Base-by-base conservation (phyloP, 768 basidiomycete species). In the Collybia sp. region DNA sequence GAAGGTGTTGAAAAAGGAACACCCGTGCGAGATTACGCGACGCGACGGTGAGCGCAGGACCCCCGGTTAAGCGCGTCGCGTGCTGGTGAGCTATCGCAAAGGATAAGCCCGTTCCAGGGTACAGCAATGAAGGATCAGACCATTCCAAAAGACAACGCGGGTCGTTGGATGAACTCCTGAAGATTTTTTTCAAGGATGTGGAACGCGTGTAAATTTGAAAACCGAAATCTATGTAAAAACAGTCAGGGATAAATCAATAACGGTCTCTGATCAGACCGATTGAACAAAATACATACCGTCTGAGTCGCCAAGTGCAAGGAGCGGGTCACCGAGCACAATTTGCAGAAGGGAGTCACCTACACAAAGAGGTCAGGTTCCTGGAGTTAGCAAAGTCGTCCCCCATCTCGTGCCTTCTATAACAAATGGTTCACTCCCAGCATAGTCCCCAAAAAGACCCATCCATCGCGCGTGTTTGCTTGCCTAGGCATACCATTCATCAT, bases 371-470 rank as follows among this genome's bases (percentile, higher is more conserved):
- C 50, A 5, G 57, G 4, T 15, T 20, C 16, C 41, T 39, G 39
- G 10, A 37, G 43, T 13, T 11, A 18, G 19, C 16, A 15, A 35
- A 40, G 42, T 8, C 33, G 15, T 51, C 57, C 4, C 8, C 25
- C 4, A 25, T 25, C 8, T 25, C 25, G 32, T 57, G 79, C 83
- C 83, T 58, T 85, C 82, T 47, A 87, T 66, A 34, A 85, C 54
- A 54, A 87, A 87, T 12, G 71, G 70, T 55, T 87, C 85, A 32
- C 57, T 72, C 1, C 85, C 85, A 16, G 80, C 83, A 58, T 84
- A 86, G 55, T 84, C 85, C 3, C 83, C 82, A 20, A 86, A 62
- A 8, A 86, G 66, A 58, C 86, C 84, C 83, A 86, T 85, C 56
- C 79, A 59, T 45, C 64, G 44, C 1, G 60, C 53, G 2, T 46